Evolutionary conservation across 169 alveolate genomes (phyloP).

Genomic region (Babesia ovata): DNA sequence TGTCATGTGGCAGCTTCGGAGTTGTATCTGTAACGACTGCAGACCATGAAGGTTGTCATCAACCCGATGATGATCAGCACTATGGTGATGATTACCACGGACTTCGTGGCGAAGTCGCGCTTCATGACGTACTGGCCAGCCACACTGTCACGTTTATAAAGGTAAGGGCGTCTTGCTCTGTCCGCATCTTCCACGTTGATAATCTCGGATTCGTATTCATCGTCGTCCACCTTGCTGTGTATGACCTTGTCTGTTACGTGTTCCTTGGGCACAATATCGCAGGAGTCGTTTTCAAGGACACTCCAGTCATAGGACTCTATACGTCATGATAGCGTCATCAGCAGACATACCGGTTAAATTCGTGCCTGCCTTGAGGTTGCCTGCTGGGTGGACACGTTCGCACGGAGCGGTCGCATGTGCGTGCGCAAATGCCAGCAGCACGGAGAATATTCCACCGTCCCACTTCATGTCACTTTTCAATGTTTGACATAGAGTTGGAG

Average conservation of each 20-base stretch:
- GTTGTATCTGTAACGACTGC: background rate
- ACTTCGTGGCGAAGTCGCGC: background rate
- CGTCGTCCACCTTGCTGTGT: background rate
- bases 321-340: too few relatives aligned
- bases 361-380: too few relatives aligned
- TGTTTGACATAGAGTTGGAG: background rate
- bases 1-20: too few relatives aligned
- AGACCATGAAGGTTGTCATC: background rate
- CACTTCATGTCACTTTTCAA: background rate
- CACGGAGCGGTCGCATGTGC: background rate
- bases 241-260: background rate
- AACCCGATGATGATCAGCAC: background rate
- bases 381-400: too few relatives aligned
- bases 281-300: too few relatives aligned
- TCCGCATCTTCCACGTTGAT: slow-evolving; percentile 35
- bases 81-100: slow-evolving; percentile 8
- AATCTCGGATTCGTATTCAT: background rate
- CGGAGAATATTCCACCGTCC: background rate
- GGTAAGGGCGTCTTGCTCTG: slow-evolving; percentile 13
- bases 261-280: background rate
- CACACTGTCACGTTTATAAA: background rate
- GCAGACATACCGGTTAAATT: too few relatives aligned
- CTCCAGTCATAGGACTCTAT: too few relatives aligned
- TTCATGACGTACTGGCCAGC: background rate
- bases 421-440: background rate